Conservation (phyloP, 73 alveolate genomes). For the Halteria grandinella region DNA sequence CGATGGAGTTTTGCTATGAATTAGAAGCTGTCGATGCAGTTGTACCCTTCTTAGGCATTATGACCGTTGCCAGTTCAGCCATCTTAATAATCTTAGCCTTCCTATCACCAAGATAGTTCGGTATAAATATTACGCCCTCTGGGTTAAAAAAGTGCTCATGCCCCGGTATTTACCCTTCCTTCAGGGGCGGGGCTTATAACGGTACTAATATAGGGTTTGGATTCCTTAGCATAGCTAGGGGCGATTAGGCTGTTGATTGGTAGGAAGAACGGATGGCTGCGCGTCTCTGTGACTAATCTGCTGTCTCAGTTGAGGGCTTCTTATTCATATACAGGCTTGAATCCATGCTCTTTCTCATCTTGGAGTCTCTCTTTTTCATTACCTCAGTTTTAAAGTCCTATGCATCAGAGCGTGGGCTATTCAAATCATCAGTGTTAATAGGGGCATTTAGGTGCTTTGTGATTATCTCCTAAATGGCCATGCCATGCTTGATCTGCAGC, state of each 20-base stretch:
- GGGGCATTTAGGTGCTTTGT: not conserved
- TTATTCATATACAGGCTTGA: not conserved
- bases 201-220: no score
- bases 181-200: no score
- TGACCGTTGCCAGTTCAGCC: no score
- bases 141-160: not conserved
- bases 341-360: not conserved
- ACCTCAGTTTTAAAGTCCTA: not conserved
- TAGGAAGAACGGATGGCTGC: not conserved
- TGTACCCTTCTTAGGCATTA: no score
- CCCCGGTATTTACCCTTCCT: not conserved
- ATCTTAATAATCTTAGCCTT: slow-evolving; percentile 27
- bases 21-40: no score
- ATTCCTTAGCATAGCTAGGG: not conserved
- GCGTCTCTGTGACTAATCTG: not conserved
- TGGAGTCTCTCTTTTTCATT: not conserved
- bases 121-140: slow-evolving; percentile 10
- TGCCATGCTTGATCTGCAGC: slow-evolving; percentile 25
- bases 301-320: not conserved
- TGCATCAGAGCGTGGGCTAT: not conserved
- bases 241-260: not conserved
- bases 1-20: no score
- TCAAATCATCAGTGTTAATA: not conserved
- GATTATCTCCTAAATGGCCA: slow-evolving; percentile 1
- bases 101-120: slow-evolving; percentile 8